Evolutionary conservation across 768 basidiomycete species (phyloP).

Genomic region (Tricholomella constricta): DNA sequence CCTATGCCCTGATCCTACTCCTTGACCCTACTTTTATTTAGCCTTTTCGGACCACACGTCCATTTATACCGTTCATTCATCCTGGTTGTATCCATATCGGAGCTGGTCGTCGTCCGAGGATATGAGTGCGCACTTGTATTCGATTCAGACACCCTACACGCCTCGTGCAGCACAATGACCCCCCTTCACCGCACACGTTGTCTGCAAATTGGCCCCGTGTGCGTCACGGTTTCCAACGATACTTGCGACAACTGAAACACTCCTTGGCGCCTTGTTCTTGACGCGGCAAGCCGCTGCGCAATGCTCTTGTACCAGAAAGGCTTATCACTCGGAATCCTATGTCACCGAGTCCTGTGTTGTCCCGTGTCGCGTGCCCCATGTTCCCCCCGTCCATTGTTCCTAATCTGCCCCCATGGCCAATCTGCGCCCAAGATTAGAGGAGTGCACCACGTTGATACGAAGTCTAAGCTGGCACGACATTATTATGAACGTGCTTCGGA

Average conservation of each 20-base stretch:
- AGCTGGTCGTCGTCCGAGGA: conserved; percentile 10
- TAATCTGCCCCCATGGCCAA: conserved; percentile 5
- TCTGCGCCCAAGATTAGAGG: conserved; percentile 1
- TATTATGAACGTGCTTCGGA: conserved; percentile 4
- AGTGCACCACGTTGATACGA: conserved; percentile 19
- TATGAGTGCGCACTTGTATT: neutral
- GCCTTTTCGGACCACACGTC: conserved; percentile 4
- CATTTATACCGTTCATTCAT: conserved; percentile 8
- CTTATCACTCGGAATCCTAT: neutral
- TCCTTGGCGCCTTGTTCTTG: conserved; percentile 6
- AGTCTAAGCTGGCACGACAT: conserved; percentile 10
- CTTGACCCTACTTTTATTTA: neutral
- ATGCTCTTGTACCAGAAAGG: conserved; percentile 11
- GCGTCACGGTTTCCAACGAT: neutral
- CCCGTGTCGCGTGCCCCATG: neutral
- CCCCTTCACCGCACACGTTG: neutral
- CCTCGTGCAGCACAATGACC: conserved; percentile 12
- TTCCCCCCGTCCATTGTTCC: conserved; percentile 11
- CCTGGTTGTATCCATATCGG: neutral
- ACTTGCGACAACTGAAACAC: neutral
- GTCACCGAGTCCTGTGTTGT: neutral
- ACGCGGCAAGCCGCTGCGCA: neutral
- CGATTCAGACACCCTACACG: neutral
- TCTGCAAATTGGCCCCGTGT: neutral
- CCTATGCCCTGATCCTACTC: conserved; percentile 4